Percentiles rank a stretch among this genome's conserved stretches.
Evolutionary conservation across 208 protist species (phyloP).

Genomic region (Paratrypanosoma confusum): DNA sequence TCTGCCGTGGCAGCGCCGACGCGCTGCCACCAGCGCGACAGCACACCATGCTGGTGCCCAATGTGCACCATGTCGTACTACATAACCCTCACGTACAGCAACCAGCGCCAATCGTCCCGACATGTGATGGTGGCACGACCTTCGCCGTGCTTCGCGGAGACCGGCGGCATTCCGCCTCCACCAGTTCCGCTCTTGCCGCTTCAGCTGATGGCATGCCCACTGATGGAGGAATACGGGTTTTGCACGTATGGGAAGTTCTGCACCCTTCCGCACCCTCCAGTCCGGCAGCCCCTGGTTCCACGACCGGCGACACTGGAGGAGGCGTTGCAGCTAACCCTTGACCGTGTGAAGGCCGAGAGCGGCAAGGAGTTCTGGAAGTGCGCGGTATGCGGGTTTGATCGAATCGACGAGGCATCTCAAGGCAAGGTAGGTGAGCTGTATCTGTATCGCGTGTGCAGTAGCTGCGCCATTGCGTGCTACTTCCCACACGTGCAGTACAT

Average conservation of each 20-base stretch:
- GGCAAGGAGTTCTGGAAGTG: conserved; percentile 52
- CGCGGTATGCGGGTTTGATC: conserved; percentile 56
- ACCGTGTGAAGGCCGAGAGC: conserved; percentile 22
- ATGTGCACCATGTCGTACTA: conserved; percentile 60
- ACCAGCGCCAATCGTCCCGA: conserved; percentile 62
- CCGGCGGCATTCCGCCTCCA: conserved; percentile 24
- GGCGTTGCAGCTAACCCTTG: conserved; percentile 45
- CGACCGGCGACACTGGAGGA: conserved; percentile 20
- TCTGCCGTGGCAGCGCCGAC: too few species aligned
- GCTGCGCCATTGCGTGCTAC: conserved; percentile 73
- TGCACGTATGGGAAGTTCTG: conserved; percentile 61
- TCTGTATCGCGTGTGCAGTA: conserved; percentile 59
- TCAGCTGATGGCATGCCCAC: conserved; percentile 33
- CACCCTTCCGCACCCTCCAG: conserved; percentile 48
- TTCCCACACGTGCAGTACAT: conserved; percentile 75
- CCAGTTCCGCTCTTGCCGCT: conserved; percentile 16
- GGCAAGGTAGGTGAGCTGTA: conserved; percentile 52
- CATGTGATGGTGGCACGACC: conserved; percentile 68
- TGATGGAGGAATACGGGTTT: conserved; percentile 63
- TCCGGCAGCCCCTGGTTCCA: conserved; percentile 14
- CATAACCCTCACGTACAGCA: conserved; percentile 47
- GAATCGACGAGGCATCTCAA: conserved; percentile 42
- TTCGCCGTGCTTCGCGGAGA: conserved; percentile 32
- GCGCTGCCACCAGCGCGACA: too few species aligned
- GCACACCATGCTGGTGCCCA: conserved; percentile 36